Evolutionary conservation across 1,139 yeast genomes (phyloP), one percentile per base, ranked within the genome.

Genomic region (Yamadazyma conglobata): DNA sequence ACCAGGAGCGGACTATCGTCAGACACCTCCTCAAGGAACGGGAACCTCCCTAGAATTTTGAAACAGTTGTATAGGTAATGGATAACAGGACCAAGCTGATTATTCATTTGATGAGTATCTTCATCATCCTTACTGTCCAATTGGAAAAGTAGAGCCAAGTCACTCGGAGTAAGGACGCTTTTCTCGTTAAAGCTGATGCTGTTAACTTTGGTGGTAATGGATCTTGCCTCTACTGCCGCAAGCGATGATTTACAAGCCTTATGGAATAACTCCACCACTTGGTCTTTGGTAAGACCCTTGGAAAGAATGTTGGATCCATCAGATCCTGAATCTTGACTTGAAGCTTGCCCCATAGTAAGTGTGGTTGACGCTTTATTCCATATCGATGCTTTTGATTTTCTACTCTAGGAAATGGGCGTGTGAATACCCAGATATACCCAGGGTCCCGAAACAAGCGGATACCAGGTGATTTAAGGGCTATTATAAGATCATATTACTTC

Each of bases 31-130:
- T 43, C 44, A 2, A 58, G 26, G 38, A 61, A 61, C 1, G 71
- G 73, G 28, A 54, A 51, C 3, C 39, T 31, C 0, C 69, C 68
- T 14, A 63, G 22, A 1, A 52, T 48, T 31, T 43, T 50, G 31
- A 58, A 48, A 1, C 58, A 45, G 4, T 52, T 44, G 31, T 53
- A 52, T 3, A 63, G 28, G 4, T 51, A 11, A 12, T 38, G 37
- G 3, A 54, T 22, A 6, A 41, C 41, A 11, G 27, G 12, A 9
- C 24, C 21, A 23, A 46, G 40, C 12, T 38, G 30, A 2, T 25
- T 18, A 15, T 32, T 32, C 9, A 33, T 22, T 5, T 7, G 10
- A 4, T 27, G 10, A 2, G 35, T 16, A 10, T 41, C 47, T 7
- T 30, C 39, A 16, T 35, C 27, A 21, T 39, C 40, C 11, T 19